A percentile compares a stretch with the other conserved stretches of the same genome.
phyloP scores from a whole-genome alignment of 306 rosid genomes.

The Sphenostylis stenocarpa region DNA sequence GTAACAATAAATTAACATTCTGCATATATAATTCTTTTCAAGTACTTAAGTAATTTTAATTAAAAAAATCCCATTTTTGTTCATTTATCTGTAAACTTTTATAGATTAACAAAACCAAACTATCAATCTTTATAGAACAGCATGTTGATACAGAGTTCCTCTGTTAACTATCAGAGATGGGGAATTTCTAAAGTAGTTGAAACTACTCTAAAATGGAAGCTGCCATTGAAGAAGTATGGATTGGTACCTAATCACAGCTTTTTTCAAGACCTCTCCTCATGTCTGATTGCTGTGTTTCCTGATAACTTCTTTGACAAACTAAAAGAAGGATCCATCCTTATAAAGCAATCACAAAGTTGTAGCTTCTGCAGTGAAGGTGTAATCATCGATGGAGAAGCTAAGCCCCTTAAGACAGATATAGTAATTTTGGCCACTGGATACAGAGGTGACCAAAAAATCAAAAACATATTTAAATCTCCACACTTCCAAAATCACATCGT shows the following conservation, averaged over 20 bases:
- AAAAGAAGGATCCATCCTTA: constrained; percentile 48
- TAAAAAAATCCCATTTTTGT: too few species aligned
- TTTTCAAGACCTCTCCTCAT: constrained; percentile 39
- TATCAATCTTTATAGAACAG: background rate
- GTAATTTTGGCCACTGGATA: constrained; percentile 64
- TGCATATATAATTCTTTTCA: background rate
- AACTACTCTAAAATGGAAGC: constrained; percentile 42
- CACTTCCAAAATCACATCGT: constrained; percentile 33
- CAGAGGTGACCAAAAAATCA: constrained; percentile 49
- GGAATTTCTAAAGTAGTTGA: constrained; percentile 43
- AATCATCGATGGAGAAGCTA: constrained; percentile 40
- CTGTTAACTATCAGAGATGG: constrained; percentile 45
- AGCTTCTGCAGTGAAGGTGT: constrained; percentile 53
- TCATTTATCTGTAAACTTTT: too few species aligned
- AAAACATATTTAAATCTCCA: constrained; percentile 46
- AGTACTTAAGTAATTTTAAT: too few species aligned
- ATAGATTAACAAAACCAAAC: too few species aligned
- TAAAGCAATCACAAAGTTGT: constrained; percentile 43
- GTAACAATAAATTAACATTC: constrained; percentile 29
- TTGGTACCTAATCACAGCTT: constrained; percentile 46
- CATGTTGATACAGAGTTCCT: background rate
- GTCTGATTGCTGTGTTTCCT: constrained; percentile 39
- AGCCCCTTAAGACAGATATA: constrained; percentile 41
- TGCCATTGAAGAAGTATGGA: constrained; percentile 50
- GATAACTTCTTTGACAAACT: constrained; percentile 42